Conservation (phyloP, 148 eudicot genomes). For the Rhododendron kiyosumense region DNA sequence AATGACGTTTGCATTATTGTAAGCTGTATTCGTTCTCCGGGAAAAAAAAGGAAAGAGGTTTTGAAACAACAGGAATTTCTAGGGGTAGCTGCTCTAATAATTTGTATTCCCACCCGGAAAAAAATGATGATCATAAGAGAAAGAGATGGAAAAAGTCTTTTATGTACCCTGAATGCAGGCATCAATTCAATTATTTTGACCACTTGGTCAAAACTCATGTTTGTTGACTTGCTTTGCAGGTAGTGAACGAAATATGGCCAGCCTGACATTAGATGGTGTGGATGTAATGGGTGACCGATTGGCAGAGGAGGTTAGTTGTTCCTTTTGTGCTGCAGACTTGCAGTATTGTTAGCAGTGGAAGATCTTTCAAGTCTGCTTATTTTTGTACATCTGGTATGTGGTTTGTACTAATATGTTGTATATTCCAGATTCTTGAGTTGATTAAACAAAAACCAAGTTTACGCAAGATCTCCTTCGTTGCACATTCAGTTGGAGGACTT, state of each 20-base stretch:
- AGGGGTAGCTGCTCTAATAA: not conserved
- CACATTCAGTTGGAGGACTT: constrained; percentile 93
- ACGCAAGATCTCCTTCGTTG: constrained; percentile 78
- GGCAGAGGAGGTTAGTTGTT: constrained; percentile 70
- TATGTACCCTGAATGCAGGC: not conserved
- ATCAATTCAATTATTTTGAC: not conserved
- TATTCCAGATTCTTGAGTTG: constrained; percentile 74
- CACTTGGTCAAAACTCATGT: not conserved
- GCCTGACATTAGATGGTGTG: constrained; percentile 78
- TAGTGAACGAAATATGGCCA: constrained; percentile 68
- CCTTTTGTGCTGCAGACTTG: not conserved
- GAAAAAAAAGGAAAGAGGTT: not conserved
- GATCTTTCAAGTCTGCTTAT: not conserved
- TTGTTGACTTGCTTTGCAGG: constrained; percentile 45
- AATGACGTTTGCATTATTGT: not conserved
- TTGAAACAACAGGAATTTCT: not conserved
- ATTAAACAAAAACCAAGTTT: constrained; percentile 53
- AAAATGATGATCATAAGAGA: not conserved
- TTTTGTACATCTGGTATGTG: constrained; percentile 5
- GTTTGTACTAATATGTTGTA: constrained; percentile 5
- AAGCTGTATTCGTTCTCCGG: not conserved
- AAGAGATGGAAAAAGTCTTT: not conserved
- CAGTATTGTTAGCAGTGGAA: not conserved
- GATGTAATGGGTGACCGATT: constrained; percentile 96
- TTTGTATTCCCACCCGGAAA: not conserved